Conservation (phyloP, 768 basidiomycete species). For the Psilocybe cyanescens region DNA sequence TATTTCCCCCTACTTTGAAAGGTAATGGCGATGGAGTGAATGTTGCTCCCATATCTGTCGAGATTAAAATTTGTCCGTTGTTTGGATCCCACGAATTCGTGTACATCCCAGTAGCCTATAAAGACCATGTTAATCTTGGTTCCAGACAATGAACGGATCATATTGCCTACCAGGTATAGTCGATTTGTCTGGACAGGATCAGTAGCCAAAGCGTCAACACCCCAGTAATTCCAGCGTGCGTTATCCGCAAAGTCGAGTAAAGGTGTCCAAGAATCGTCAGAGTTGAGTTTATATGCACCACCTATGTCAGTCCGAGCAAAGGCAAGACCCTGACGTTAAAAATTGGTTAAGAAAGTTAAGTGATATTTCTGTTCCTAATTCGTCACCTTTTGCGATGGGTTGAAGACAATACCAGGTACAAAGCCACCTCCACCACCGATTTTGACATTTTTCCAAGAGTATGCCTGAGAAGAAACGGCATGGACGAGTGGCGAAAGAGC, state of each 20-base stretch:
- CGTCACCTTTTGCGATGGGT: slow-evolving; percentile 49
- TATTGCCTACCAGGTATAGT: slow-evolving; percentile 48
- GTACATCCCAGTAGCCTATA: slow-evolving; percentile 61
- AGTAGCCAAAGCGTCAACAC: slow-evolving; percentile 63
- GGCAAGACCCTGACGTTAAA: slow-evolving; percentile 47
- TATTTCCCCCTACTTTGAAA: slow-evolving; percentile 73
- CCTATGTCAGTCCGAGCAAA: slow-evolving; percentile 74
- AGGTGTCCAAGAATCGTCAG: slow-evolving; percentile 66
- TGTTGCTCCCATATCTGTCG: slow-evolving; percentile 59
- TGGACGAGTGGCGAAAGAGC: slow-evolving; percentile 30
- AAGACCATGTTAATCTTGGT: not conserved
- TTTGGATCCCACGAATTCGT: slow-evolving; percentile 67
- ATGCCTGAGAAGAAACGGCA: slow-evolving; percentile 51
- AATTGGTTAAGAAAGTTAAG: not conserved
- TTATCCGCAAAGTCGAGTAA: slow-evolving; percentile 57
- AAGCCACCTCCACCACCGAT: slow-evolving; percentile 53
- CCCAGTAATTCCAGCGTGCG: slow-evolving; percentile 62
- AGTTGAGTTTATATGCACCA: slow-evolving; percentile 64
- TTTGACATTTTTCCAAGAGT: slow-evolving; percentile 69
- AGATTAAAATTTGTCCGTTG: slow-evolving; percentile 65
- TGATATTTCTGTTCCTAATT: slow-evolving; percentile 11
- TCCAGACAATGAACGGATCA: not conserved
- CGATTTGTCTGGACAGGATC: slow-evolving; percentile 61
- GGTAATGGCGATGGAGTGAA: slow-evolving; percentile 55
- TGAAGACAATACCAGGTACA: slow-evolving; percentile 64